Conservation (phyloP, 495 filamentous ascomycete genomes). For the Penicillium psychrofluorescens region DNA sequence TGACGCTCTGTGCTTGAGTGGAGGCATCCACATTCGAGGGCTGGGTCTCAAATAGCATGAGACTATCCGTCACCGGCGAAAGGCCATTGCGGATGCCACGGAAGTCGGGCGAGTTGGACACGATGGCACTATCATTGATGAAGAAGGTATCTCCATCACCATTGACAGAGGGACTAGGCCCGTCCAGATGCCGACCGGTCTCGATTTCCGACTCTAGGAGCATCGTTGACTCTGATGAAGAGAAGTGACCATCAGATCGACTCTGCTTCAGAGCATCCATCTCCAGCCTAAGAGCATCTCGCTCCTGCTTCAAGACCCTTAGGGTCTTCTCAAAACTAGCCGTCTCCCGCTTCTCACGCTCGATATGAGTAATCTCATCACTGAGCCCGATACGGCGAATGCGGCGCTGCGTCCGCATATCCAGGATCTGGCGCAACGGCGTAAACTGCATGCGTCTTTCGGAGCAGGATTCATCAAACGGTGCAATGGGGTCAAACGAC, state of each 20-base stretch:
- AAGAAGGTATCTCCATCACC: slow-evolving; percentile 23
- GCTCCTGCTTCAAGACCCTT: slow-evolving; percentile 25
- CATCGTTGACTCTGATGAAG: too few species aligned
- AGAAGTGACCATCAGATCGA: too few species aligned
- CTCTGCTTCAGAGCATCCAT: slow-evolving; percentile 31
- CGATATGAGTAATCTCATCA: slow-evolving; percentile 64
- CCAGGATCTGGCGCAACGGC: slow-evolving; percentile 62
- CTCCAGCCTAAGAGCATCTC: slow-evolving; percentile 44
- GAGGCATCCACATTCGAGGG: slow-evolving; percentile 6
- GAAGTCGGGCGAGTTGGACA: slow-evolving; percentile 30
- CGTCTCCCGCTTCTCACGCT: slow-evolving; percentile 45
- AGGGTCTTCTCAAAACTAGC: slow-evolving; percentile 46
- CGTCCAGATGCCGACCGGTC: slow-evolving; percentile 12
- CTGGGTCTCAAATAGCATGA: slow-evolving; percentile 5
- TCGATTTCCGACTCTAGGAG: slow-evolving; percentile 10
- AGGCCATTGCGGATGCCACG: slow-evolving; percentile 7
- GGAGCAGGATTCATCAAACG: slow-evolving; percentile 15
- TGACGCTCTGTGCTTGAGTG: slow-evolving; percentile 7
- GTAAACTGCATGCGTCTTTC: slow-evolving; percentile 51
- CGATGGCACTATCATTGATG: slow-evolving; percentile 25
- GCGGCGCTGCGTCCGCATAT: slow-evolving; percentile 63
- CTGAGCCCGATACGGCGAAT: slow-evolving; percentile 65
- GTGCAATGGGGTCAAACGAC: slow-evolving; percentile 20
- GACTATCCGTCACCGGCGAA: slow-evolving; percentile 10
- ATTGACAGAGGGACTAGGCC: neutral